Conservation (phyloP, 306 rosid genomes). For the Corylus americana region DNA sequence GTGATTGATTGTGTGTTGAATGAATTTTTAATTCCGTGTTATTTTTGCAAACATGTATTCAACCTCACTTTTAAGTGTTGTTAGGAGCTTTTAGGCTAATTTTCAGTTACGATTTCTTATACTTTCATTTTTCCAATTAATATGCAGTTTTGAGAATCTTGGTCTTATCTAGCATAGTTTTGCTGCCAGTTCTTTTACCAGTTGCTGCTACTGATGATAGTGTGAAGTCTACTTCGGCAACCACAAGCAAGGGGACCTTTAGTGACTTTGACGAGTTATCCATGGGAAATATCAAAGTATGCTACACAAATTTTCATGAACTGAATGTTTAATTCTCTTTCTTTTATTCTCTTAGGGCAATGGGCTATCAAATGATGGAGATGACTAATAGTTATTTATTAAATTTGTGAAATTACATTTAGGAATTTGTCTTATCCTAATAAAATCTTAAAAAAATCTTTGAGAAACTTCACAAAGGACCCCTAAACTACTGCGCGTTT, state of each 20-base stretch:
- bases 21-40: too few relatives aligned
- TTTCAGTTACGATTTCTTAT: neutral
- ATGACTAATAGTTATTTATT: neutral
- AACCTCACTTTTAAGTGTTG: too few relatives aligned
- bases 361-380: neutral
- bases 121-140: conserved; percentile 19
- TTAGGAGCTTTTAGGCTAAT: too few relatives aligned
- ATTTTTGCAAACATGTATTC: too few relatives aligned
- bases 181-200: conserved; percentile 84
- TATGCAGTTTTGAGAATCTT: conserved; percentile 68
- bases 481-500: too few relatives aligned
- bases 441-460: neutral
- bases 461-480: too few relatives aligned
- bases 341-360: neutral
- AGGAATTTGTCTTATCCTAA: neutral
- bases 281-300: conserved; percentile 72
- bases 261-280: conserved; percentile 70
- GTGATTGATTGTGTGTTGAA: too few relatives aligned
- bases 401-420: neutral
- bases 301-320: conserved; percentile 8
- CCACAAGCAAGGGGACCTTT: conserved; percentile 56
- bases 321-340: neutral
- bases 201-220: conserved; percentile 61
- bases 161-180: conserved; percentile 59
- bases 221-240: neutral